A percentile compares a stretch with the other conserved stretches of the same genome.
Conservation (phyloP, 2,329 filamentous ascomycete genomes). For the Monosporascus cannonballus region DNA sequence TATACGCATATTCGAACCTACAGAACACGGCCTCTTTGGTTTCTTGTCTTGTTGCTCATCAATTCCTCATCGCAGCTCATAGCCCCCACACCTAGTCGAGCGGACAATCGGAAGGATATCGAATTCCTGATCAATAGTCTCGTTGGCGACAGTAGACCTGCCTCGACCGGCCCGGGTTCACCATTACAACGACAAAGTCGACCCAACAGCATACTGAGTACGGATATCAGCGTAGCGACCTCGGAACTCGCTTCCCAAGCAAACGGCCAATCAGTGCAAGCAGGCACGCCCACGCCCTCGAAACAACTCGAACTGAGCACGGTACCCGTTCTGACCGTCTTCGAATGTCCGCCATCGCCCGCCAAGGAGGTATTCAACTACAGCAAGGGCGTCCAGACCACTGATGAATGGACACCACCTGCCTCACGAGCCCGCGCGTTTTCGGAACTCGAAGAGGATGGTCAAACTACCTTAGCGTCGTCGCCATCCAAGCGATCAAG, state of each 20-base stretch:
- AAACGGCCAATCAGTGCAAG: slow-evolving; percentile 26
- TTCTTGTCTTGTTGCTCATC: slow-evolving; percentile 10
- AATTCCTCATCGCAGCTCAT: slow-evolving; percentile 43
- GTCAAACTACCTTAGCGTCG: slow-evolving; percentile 45
- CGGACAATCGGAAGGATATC: slow-evolving; percentile 67
- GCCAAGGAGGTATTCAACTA: slow-evolving; percentile 87
- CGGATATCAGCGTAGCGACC: slow-evolving; percentile 70
- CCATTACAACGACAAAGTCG: slow-evolving; percentile 65
- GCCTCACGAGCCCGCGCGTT: slow-evolving; percentile 47
- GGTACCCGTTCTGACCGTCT: slow-evolving; percentile 67
- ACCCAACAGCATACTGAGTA: slow-evolving; percentile 80
- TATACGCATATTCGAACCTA: slow-evolving; percentile 10
- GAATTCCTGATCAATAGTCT: slow-evolving; percentile 81
- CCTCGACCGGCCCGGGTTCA: slow-evolving; percentile 60
- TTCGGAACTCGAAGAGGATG: slow-evolving; percentile 57
- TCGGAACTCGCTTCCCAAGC: slow-evolving; percentile 52
- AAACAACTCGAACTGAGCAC: slow-evolving; percentile 67
- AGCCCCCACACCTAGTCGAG: slow-evolving; percentile 64
- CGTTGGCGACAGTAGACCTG: slow-evolving; percentile 70
- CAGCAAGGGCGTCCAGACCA: slow-evolving; percentile 93
- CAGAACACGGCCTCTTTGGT: not conserved
- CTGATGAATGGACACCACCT: slow-evolving; percentile 62
- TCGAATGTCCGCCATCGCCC: slow-evolving; percentile 71
- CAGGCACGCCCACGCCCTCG: slow-evolving; percentile 25
- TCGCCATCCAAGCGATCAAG: slow-evolving; percentile 69